Evolutionary conservation across 768 basidiomycete species (phyloP), one percentile per base, ranked within the genome.

Genomic region (Collybiopsis luxurians): DNA sequence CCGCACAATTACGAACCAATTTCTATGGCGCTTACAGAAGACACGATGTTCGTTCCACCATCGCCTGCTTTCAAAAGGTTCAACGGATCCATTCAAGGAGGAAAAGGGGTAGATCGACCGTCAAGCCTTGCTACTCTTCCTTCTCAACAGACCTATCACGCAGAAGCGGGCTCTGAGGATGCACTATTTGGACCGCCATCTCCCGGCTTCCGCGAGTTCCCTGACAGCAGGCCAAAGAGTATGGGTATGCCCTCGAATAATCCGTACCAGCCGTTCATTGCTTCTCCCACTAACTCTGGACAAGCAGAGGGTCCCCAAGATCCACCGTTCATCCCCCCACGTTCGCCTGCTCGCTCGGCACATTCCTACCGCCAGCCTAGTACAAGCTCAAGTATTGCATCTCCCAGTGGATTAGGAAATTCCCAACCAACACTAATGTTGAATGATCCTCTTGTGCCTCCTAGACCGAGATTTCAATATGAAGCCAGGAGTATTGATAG

Each of bases 1-100:
- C 64, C 70, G 1, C 85, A 86, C 60, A 66, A 71, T n/a, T 91
- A 91, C 66, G 75, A 89, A 64, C 89, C 89, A 2, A 87, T 91
- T 1, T 66, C 65, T 11, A 69, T 75, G 63, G 75, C 75, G 45
- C 52, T 78, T 57, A 68, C 76, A 12, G 75, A 78, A 43, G 73
- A 78, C 49, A 84, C 83, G 2, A 64, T 75, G 52, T 80, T 79
- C 59, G 78, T 73, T 19, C 85, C 85, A 27, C 85, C 86, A 15
- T 77, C 80, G 0, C 84, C 86, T 17, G 76, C 79, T 39, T 87
- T 86, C 71, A 73, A 78, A 56, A 69, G 69, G 54, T 69, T 73
- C 48, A 75, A 77, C 48, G 75, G 68, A 13, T 66, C 67, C 15
- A 27, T 56, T 28, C 53, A 61, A 15, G 30, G n/a, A 39, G 50